Evolutionary conservation across 1,284 basidiomycete genomes (phyloP).

Genomic region (Leccinum pachyderme): DNA sequence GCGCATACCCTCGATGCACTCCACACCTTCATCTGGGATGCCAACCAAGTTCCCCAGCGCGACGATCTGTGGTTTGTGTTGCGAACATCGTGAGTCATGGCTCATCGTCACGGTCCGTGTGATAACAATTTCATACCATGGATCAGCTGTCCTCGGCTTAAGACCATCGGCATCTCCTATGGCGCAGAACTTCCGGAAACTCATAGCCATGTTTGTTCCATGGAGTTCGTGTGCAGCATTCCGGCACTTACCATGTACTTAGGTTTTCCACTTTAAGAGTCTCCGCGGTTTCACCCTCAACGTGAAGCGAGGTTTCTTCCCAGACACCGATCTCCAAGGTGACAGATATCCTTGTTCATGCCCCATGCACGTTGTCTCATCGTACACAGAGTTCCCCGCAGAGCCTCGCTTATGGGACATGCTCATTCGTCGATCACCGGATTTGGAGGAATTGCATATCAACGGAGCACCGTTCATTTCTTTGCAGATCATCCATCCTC

Average conservation of each 20-base stretch:
- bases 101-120: background rate
- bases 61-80: constrained; percentile 76
- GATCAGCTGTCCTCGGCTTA: constrained; percentile 58
- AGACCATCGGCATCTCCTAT: constrained; percentile 56
- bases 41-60: constrained; percentile 58
- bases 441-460: constrained; percentile 60
- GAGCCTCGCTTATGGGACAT: constrained; percentile 58
- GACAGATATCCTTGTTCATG: constrained; percentile 15
- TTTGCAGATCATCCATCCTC: constrained; percentile 36
- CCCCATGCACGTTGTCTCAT: constrained; percentile 3
- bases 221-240: background rate
- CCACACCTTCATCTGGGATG: constrained; percentile 64
- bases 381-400: constrained; percentile 20
- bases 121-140: background rate
- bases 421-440: constrained; percentile 58
- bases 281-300: constrained; percentile 58
- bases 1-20: constrained; percentile 59
- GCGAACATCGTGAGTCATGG: constrained; percentile 51
- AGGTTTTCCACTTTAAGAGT: constrained; percentile 67
- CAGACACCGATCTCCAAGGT: constrained; percentile 57
- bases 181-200: constrained; percentile 55
- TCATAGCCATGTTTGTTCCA: constrained; percentile 56
- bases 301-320: constrained; percentile 56
- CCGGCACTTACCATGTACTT: constrained; percentile 10
- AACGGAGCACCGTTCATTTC: constrained; percentile 54